Percentiles rank a stretch among this genome's conserved stretches.
Evolutionary conservation across 129 eudicot species (phyloP).

Genomic region (Artemisia argyi): DNA sequence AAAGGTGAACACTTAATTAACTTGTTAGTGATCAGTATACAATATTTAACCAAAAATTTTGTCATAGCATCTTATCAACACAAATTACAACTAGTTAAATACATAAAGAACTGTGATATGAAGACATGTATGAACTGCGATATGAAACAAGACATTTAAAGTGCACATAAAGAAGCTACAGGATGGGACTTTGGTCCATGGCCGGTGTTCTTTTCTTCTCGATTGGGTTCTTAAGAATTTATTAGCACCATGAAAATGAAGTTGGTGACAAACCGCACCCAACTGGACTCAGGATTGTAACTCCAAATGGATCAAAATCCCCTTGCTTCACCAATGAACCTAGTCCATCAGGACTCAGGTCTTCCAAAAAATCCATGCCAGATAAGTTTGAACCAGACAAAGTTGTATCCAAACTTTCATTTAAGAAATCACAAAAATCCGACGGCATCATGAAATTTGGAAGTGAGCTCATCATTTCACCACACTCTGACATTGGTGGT

Average conservation of each 20-base stretch:
- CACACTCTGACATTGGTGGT: constrained; percentile 8
- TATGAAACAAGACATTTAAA: background rate
- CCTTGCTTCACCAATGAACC: constrained; percentile 30
- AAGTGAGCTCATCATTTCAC: constrained; percentile 11
- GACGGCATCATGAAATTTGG: constrained; percentile 14
- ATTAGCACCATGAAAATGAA: constrained; percentile 40
- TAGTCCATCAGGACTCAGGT: constrained; percentile 36
- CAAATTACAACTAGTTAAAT: too few species aligned
- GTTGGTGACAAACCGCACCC: constrained; percentile 51
- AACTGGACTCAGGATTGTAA: constrained; percentile 26
- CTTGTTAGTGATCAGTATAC: too few species aligned
- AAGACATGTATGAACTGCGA: too few species aligned
- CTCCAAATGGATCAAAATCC: background rate
- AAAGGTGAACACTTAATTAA: too few species aligned
- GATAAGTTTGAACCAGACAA: background rate
- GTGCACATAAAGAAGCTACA: constrained; percentile 8
- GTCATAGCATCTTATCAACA: too few species aligned
- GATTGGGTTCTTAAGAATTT: constrained; percentile 44
- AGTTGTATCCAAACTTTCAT: constrained; percentile 25
- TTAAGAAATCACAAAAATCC: constrained; percentile 20
- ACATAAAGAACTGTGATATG: too few species aligned
- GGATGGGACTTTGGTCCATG: constrained; percentile 24
- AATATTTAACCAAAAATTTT: too few species aligned
- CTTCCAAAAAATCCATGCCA: constrained; percentile 9
- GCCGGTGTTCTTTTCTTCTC: background rate